Evolutionary conservation across 441 rosid genomes (phyloP), one percentile per base, ranked within the genome.

Genomic region (Pelargonium fulgidum): DNA sequence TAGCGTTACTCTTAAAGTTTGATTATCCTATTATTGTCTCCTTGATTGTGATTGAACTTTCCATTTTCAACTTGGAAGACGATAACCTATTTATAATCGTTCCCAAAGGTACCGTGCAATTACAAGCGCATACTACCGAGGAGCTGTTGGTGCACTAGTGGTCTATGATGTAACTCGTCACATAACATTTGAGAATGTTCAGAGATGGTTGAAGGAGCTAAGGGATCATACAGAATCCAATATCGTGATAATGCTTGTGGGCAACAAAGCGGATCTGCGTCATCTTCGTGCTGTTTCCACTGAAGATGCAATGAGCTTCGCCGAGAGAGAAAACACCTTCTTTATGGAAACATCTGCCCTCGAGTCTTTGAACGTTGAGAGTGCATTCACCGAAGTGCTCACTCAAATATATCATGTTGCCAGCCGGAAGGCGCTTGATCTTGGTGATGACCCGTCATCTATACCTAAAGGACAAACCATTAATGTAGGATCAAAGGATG

Each of bases 81-180:
- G 36, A 29, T 44, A 44, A 44, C 48, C 48, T 44, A 44, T 44
- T 44, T 44, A 44, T 44, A 44, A 0, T 44, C 9, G 48, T 7
- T 44, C 13, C 13, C 2, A 11, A 44, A 59, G 63, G 16, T 59
- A 59, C 29, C 63, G 63, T 59, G 63, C 63, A 59, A 59, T 59
- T 19, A 59, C 63, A 59, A 59, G 63, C 11, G 63, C 63, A 59
- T 59, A 59, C 63, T 59, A 59, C 26, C 63, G 63, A 59, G 63
- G 63, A 16, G 33, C 33, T 59, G 63, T 59, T 59, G 63, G 63
- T 9, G 63, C 63, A 16, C 10, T 59, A 9, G 24, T 59, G 11
- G 63, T 59, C 9, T 59, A 59, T 59, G 63, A 59, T 59, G 63
- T 59, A 17, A 59, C 63, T 16, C 63, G 63, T 10, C 63, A 59